phyloP scores from a whole-genome alignment of 2,329 filamentous ascomycete species.

The Scedosporium minutisporum region DNA sequence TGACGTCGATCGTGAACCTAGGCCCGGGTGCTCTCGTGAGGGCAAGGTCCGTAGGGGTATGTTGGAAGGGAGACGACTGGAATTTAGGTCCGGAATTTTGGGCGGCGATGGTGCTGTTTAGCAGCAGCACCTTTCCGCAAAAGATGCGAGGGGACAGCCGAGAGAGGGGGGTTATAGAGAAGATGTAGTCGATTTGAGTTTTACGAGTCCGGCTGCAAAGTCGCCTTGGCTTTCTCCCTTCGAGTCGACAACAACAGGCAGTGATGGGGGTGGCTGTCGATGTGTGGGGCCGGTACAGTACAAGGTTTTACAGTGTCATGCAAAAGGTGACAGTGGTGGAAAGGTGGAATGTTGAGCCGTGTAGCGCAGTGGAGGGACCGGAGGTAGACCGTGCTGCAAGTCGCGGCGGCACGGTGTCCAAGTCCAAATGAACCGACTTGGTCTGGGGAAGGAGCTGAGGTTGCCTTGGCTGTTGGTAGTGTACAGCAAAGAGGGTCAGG shows the following conservation, averaged over 20 bases:
- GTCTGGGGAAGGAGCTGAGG: too few relatives aligned
- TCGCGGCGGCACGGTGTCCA: too few relatives aligned
- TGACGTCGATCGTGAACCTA: constrained; percentile 9
- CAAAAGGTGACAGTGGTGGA: not conserved
- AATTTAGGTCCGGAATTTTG: constrained; percentile 76
- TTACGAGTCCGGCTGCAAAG: not conserved
- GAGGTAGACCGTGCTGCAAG: too few relatives aligned
- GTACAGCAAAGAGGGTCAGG: not conserved
- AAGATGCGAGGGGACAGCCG: constrained; percentile 13
- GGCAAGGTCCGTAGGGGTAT: constrained; percentile 77
- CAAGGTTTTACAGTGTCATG: not conserved
- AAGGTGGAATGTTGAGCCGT: too few relatives aligned
- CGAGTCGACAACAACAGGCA: not conserved
- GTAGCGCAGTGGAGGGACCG: too few relatives aligned
- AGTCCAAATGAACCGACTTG: too few relatives aligned
- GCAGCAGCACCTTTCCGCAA: constrained; percentile 62
- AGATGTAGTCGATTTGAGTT: not conserved
- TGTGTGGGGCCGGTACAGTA: not conserved
- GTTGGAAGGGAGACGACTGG: constrained; percentile 64
- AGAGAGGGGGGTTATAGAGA: not conserved
- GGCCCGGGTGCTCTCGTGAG: constrained; percentile 12
- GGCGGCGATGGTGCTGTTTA: constrained; percentile 62
- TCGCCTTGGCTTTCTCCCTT: not conserved
- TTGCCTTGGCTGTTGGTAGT: too few relatives aligned
- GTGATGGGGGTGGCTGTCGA: not conserved